Base-by-base conservation (phyloP, 805 yeast genomes). In the Teunomyces aglyptinius region DNA sequence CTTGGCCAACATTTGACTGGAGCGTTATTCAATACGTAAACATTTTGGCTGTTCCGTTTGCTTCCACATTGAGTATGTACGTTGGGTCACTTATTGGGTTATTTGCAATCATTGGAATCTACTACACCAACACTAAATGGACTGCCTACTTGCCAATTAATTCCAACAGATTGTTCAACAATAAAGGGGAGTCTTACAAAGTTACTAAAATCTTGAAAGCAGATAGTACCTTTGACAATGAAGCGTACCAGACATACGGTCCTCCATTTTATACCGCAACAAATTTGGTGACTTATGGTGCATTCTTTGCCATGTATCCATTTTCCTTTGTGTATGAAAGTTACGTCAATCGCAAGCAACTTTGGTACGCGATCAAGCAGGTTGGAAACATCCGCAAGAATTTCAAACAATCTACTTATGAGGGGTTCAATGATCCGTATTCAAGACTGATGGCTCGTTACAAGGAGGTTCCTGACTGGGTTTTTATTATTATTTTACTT, bases 1-100 rank as follows among this genome's bases (percentile, higher is more conserved):
- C 84, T 11, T 55, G 77, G 36, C 59, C 83, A 6, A 69, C 80
- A 1, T 72, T 80, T 58, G 85, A 70, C 46, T 63, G 64, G 64
- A 64, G 61, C 44, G 38, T 60, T n/a, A 38, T 60, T 45, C 12
- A 33, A 51, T n/a, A n/a, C n/a, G n/a, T n/a, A n/a, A n/a, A n/a
- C n/a, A 43, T 38, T 40, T 63, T 61, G 42, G 41, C 49, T 5
- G 27, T 47, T 12, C 69, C 70, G 13, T 60, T 61, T 45, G 63
- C 52, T 44, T 48, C 65, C 4, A 56, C 11, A 6, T 11, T 28
- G n/a, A 28, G 32, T 28, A n/a, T 28, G 32, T 28, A 28, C 6
- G 11, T 57, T 26, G 71, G 71, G 6, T 33, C 53, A 4, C 0
- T 58, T 6, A 44, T 66, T 38, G 64, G 55, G 0, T 56, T 63